These are phyloP conservation scores for Fusarium tricinctum DNA, from an alignment of 2,329 filamentous ascomycete species.

Conservation along the genomic window DNA sequence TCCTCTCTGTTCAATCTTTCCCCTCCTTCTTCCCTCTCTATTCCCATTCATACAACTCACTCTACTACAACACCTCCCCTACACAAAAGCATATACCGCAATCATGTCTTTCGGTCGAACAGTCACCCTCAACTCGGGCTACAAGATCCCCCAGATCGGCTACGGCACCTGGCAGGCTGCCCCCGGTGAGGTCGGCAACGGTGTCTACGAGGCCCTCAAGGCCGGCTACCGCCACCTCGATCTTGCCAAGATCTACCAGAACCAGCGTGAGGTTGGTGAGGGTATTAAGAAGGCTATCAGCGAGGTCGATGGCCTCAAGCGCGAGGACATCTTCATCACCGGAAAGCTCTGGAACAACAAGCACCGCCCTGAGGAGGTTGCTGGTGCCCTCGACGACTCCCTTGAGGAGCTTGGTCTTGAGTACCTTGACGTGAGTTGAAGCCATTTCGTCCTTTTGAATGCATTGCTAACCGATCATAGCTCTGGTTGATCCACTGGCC, in stretches of 20 bases:
- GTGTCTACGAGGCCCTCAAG: slow-evolving; percentile 74
- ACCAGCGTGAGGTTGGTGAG: slow-evolving; percentile 71
- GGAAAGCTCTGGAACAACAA: slow-evolving; percentile 75
- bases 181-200: slow-evolving; percentile 73
- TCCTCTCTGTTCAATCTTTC: neutral
- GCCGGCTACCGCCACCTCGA: slow-evolving; percentile 75
- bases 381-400: slow-evolving; percentile 68
- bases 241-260: slow-evolving; percentile 70
- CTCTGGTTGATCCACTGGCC: slow-evolving; percentile 77
- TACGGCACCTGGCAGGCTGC: slow-evolving; percentile 77
- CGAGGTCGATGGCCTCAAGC: slow-evolving; percentile 65
- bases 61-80: neutral
- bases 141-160: slow-evolving; percentile 73
- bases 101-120: slow-evolving; percentile 69
- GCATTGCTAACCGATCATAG: slow-evolving; percentile 44
- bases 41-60: neutral
- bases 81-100: slow-evolving; percentile 15
- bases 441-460: neutral
- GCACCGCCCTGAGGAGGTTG: slow-evolving; percentile 72
- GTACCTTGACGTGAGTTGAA: slow-evolving; percentile 65
- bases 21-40: neutral
- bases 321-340: slow-evolving; percentile 72
- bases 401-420: slow-evolving; percentile 68
- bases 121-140: slow-evolving; percentile 73
- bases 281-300: slow-evolving; percentile 64